Percentiles rank a stretch among this genome's conserved stretches.
phyloP scores from a whole-genome alignment of 78 protist genomes.

The Tieghemostelium lacteum region DNA sequence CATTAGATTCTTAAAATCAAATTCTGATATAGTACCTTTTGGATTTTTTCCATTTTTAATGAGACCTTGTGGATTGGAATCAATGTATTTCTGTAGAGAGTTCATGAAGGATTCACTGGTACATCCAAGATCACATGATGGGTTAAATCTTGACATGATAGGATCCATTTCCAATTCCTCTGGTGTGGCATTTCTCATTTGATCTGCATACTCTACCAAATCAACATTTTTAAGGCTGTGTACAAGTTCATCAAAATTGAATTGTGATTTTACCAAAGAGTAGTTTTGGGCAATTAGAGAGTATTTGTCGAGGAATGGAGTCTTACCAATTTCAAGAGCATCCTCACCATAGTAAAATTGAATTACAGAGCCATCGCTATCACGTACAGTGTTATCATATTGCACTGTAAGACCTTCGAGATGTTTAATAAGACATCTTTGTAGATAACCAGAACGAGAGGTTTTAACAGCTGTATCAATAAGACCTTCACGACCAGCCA shows the following conservation, averaged over 20 bases:
- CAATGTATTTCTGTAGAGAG: conserved; percentile 58
- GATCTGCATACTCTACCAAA: neutral
- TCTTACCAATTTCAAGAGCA: conserved; percentile 88
- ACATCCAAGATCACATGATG: conserved; percentile 77
- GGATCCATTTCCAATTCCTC: conserved; percentile 71
- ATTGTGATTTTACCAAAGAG: conserved; percentile 33
- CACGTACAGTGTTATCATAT: conserved; percentile 95
- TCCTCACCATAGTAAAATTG: conserved; percentile 99
- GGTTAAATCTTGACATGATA: conserved; percentile 57
- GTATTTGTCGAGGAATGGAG: conserved; percentile 72
- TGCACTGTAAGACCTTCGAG: conserved; percentile 93
- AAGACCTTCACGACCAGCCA: conserved; percentile 99
- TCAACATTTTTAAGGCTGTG: conserved; percentile 14
- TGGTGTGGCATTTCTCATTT: neutral
- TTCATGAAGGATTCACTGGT: conserved; percentile 75
- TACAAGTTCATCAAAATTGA: conserved; percentile 12
- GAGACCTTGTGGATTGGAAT: conserved; percentile 41
- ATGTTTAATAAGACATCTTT: conserved; percentile 98
- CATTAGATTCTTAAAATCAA: conserved; percentile 80
- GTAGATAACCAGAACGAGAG: conserved; percentile 97
- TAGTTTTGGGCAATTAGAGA: conserved; percentile 82
- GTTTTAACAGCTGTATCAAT: conserved; percentile 99
- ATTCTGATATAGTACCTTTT: conserved; percentile 37
- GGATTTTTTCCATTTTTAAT: conserved; percentile 19
- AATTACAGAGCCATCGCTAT: conserved; percentile 93